These are phyloP conservation scores for Apiospora aurea DNA, from an alignment of 2,329 filamentous ascomycete species.

Conservation along the genomic window DNA sequence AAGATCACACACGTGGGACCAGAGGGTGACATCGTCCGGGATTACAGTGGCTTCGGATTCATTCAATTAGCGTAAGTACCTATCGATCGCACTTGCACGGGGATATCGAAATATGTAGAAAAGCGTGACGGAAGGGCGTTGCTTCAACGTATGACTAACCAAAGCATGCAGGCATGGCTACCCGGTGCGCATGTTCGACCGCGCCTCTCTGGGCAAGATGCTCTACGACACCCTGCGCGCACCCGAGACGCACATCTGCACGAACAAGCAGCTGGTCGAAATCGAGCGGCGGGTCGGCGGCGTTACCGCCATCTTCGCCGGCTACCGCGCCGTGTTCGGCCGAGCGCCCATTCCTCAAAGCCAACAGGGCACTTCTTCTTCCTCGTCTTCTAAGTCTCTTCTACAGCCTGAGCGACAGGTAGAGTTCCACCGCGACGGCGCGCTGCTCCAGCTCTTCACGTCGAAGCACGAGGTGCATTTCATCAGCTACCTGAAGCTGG, in stretches of 20 bases:
- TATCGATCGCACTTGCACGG: too few species aligned
- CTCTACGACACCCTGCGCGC: constrained; percentile 11
- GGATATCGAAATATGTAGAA: not conserved
- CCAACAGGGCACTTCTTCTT: not conserved
- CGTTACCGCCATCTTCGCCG: not conserved
- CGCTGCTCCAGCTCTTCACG: not conserved
- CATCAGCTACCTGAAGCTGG: not conserved
- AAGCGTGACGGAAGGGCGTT: not conserved
- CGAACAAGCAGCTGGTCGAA: not conserved
- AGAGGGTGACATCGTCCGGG: not conserved
- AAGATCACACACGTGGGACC: constrained; percentile 2
- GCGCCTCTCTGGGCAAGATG: not conserved
- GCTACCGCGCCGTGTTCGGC: constrained; percentile 8
- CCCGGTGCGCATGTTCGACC: constrained; percentile 15
- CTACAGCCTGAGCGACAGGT: not conserved
- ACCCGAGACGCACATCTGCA: not conserved
- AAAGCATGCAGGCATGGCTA: constrained; percentile 11
- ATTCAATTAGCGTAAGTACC: not conserved
- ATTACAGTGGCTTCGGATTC: not conserved
- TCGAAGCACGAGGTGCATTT: not conserved
- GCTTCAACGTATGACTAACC: not conserved
- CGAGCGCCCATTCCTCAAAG: not conserved
- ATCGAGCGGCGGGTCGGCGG: not conserved
- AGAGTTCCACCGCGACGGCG: not conserved
- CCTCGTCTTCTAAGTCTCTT: not conserved